Conservation (phyloP, 139 green algal species). For the Nannochloris sp. region DNA sequence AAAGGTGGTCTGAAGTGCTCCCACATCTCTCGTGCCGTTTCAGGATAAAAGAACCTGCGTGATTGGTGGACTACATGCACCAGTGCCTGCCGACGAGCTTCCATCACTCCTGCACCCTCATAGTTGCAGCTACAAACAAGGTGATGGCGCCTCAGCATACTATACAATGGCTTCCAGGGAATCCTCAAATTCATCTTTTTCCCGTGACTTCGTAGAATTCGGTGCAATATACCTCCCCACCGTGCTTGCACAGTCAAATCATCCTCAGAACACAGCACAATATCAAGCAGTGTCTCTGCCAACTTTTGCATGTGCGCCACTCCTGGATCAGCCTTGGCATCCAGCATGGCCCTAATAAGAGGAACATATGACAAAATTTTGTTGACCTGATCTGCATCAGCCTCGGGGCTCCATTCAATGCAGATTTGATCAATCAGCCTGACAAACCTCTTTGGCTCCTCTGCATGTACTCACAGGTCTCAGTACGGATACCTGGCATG, state of each 20-base stretch:
- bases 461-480: conserved; percentile 9
- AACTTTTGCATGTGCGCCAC: conserved; percentile 13
- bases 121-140: conserved; percentile 10
- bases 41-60: conserved; percentile 36
- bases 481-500: no score
- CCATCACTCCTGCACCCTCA: conserved; percentile 32
- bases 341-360: conserved; percentile 31
- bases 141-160: conserved; percentile 20
- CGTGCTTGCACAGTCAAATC: conserved; percentile 43
- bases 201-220: conserved; percentile 38
- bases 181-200: conserved; percentile 36
- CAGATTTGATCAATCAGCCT: conserved; percentile 20
- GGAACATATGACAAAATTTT: conserved; percentile 22
- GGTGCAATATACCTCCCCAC: conserved; percentile 25
- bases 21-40: conserved; percentile 39
- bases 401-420: conserved; percentile 20
- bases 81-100: conserved; percentile 26
- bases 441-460: conserved; percentile 40
- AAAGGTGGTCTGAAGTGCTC: conserved; percentile 10
- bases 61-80: conserved; percentile 24
- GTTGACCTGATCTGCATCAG: not conserved
- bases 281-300: conserved; percentile 31
- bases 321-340: conserved; percentile 24
- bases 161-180: conserved; percentile 50
- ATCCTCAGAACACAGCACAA: conserved; percentile 22